These are phyloP conservation scores for Yamadazyma friedrichii DNA, from an alignment of 1,139 yeast species.

Conservation along the genomic window DNA sequence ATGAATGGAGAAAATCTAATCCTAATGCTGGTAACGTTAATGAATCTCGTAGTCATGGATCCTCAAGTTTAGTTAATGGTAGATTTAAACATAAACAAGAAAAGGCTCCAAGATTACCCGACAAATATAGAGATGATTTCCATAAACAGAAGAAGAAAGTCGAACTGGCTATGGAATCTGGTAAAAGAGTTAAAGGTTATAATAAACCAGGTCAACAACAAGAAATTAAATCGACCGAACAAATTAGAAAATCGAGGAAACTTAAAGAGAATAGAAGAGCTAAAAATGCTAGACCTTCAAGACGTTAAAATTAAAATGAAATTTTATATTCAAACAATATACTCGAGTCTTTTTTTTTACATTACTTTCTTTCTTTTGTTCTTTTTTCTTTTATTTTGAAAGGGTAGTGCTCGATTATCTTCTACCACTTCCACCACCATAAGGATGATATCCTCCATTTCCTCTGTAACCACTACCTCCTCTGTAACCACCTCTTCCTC, in stretches of 20 bases:
- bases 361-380: neutral
- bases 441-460: slow-evolving; percentile 30
- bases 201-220: slow-evolving; percentile 47
- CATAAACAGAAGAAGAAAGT: slow-evolving; percentile 82
- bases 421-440: slow-evolving; percentile 22
- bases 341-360: neutral
- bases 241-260: slow-evolving; percentile 76
- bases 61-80: slow-evolving; percentile 26
- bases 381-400: neutral
- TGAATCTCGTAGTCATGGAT: slow-evolving; percentile 14
- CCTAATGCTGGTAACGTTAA: slow-evolving; percentile 11
- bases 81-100: slow-evolving; percentile 71
- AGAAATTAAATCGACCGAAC: slow-evolving; percentile 69
- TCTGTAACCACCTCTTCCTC: slow-evolving; percentile 23
- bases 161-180: slow-evolving; percentile 74
- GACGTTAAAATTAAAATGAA: neutral
- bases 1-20: slow-evolving; percentile 77
- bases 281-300: slow-evolving; percentile 80
- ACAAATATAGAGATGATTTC: slow-evolving; percentile 84
- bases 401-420: neutral
- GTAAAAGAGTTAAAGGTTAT: slow-evolving; percentile 72
- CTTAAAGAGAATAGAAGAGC: slow-evolving; percentile 69
- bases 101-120: slow-evolving; percentile 87
- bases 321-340: no score
- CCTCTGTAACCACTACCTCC: slow-evolving; percentile 12